Percentiles rank a stretch among this genome's conserved stretches.
Conservation (phyloP, 2,329 filamentous ascomycete genomes). For the Trichophaea hybrida region DNA sequence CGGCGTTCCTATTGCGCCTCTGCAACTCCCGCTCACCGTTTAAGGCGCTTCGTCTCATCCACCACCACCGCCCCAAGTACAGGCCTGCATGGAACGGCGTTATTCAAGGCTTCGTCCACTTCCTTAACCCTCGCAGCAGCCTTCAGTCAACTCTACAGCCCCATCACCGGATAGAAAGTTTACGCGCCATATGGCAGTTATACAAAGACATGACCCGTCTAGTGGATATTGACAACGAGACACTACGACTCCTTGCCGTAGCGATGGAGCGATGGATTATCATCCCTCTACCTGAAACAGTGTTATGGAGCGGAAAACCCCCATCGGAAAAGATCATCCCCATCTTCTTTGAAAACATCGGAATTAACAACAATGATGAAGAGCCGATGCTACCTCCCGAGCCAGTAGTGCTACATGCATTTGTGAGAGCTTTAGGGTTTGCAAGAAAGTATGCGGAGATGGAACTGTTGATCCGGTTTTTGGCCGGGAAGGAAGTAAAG, state of each 20-base stretch:
- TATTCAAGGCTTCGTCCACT: neutral
- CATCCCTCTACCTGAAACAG: neutral
- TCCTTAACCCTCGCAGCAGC: neutral
- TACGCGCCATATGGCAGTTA: constrained; percentile 9
- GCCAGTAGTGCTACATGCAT: constrained; percentile 9
- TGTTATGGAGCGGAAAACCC: neutral
- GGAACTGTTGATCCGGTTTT: constrained; percentile 5
- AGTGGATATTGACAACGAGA: constrained; percentile 7
- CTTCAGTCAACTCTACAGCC: neutral
- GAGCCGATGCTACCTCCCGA: neutral
- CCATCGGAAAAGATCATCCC: neutral
- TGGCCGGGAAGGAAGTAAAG: neutral
- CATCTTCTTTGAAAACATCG: neutral
- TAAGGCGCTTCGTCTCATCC: constrained; percentile 10
- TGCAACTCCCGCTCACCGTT: constrained; percentile 1
- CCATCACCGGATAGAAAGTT: neutral
- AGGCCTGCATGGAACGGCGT: constrained; percentile 18
- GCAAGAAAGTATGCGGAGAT: constrained; percentile 5
- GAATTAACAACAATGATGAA: neutral
- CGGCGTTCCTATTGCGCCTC: constrained; percentile 17
- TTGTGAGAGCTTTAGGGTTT: constrained; percentile 14
- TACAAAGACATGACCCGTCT: constrained; percentile 9
- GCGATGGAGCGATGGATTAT: constrained; percentile 5
- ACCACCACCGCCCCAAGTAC: constrained; percentile 6
- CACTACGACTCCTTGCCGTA: constrained; percentile 14